phyloP scores from a whole-genome alignment of 306 rosid species.

The Lablab purpureus region DNA sequence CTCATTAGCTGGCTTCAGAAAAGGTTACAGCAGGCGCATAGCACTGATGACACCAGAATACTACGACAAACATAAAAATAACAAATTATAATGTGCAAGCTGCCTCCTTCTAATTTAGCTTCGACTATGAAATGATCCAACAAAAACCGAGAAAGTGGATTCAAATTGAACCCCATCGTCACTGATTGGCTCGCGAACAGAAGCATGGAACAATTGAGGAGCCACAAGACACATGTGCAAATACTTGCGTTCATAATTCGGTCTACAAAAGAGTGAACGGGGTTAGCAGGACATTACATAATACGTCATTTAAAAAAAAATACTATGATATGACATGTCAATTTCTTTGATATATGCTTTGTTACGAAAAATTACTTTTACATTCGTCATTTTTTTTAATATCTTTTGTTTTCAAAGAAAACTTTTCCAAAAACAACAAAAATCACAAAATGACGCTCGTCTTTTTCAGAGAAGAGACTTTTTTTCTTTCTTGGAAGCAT shows the following conservation, averaged over 20 bases:
- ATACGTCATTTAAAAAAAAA: background rate
- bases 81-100: background rate
- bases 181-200: background rate
- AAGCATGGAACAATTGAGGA: background rate
- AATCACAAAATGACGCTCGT: background rate
- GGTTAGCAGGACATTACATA: background rate
- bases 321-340: background rate
- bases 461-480: background rate
- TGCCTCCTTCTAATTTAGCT: background rate
- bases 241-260: background rate
- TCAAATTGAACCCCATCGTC: background rate
- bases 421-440: background rate
- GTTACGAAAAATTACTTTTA: background rate
- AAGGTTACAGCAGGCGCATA: background rate
- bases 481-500: background rate
- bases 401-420: background rate
- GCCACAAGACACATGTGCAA: background rate
- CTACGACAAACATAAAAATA: background rate
- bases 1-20: constrained; percentile 13
- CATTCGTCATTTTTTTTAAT: background rate
- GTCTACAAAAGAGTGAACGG: background rate
- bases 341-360: background rate
- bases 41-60: background rate
- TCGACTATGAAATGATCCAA: background rate
- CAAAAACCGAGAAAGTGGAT: constrained; percentile 3